Evolutionary conservation across 129 eudicot species (phyloP).

Genomic region (Tanacetum coccineum): DNA sequence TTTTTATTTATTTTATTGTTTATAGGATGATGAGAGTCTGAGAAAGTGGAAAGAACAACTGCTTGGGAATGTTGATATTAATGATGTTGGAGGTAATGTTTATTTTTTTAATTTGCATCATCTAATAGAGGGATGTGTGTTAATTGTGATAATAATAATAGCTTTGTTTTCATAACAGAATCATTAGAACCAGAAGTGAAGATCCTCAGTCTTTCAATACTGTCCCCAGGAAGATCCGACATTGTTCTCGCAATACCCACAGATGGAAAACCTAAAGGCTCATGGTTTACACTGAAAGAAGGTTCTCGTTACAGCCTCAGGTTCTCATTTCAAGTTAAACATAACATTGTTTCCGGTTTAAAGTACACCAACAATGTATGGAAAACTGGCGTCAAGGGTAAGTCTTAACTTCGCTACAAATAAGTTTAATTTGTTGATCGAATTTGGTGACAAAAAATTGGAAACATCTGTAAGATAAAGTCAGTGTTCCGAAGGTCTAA

Average conservation of each 20-base stretch:
- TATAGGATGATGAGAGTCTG: conserved; percentile 69
- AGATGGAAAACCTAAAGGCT: conserved; percentile 59
- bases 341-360: conserved; percentile 58
- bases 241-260: conserved; percentile 57
- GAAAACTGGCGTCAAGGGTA: conserved; percentile 70
- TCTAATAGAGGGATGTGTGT: no score
- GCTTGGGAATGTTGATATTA: conserved; percentile 59
- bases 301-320: conserved; percentile 51
- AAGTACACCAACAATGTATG: conserved; percentile 61
- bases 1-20: conserved; percentile 2
- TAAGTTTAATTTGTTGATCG: no score
- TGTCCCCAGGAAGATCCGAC: conserved; percentile 57
- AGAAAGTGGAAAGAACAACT: conserved; percentile 78
- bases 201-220: conserved; percentile 51
- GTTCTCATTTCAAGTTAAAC: conserved; percentile 56
- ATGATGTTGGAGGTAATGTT: conserved; percentile 67
- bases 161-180: conserved; percentile 27
- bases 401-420: not conserved
- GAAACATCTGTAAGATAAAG: not conserved
- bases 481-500: not conserved
- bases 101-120: no score
- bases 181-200: conserved; percentile 61
- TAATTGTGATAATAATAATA: no score
- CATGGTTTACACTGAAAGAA: conserved; percentile 69
- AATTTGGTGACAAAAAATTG: not conserved